Conservation (phyloP, 208 protist genomes). For the Cochliopodium minus region DNA sequence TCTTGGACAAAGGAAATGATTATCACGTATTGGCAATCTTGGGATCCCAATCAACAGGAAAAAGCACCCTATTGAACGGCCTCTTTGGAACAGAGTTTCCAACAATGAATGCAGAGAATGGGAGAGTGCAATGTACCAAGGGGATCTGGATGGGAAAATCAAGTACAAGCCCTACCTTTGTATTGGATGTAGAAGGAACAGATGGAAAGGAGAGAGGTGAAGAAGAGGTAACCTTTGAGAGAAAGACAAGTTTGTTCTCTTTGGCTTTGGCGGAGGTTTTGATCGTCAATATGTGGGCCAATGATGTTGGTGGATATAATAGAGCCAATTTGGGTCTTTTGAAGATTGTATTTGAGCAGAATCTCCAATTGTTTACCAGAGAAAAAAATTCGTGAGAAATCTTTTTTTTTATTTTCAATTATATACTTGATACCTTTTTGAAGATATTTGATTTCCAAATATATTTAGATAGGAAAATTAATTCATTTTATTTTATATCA, state of each 20-base stretch:
- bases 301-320: constrained; percentile 81
- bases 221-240: constrained; percentile 75
- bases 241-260: constrained; percentile 83
- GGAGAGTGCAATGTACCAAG: constrained; percentile 75
- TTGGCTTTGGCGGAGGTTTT: constrained; percentile 79
- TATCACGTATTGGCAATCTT: constrained; percentile 73
- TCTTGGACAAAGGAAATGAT: constrained; percentile 34
- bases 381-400: constrained; percentile 25
- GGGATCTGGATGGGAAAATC: constrained; percentile 56
- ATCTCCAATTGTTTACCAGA: constrained; percentile 75
- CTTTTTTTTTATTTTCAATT: no score
- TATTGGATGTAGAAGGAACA: constrained; percentile 89
- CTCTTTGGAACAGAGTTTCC: constrained; percentile 80
- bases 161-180: constrained; percentile 33
- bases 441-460: no score
- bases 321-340: constrained; percentile 77
- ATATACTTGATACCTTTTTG: no score
- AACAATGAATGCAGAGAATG: constrained; percentile 61
- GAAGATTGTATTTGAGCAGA: constrained; percentile 81
- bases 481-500: no score
- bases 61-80: constrained; percentile 83
- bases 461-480: no score
- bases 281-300: constrained; percentile 88
- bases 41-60: constrained; percentile 82
- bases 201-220: constrained; percentile 82